phyloP scores from a whole-genome alignment of 306 rosid genomes.

The Vigna unguiculata region DNA sequence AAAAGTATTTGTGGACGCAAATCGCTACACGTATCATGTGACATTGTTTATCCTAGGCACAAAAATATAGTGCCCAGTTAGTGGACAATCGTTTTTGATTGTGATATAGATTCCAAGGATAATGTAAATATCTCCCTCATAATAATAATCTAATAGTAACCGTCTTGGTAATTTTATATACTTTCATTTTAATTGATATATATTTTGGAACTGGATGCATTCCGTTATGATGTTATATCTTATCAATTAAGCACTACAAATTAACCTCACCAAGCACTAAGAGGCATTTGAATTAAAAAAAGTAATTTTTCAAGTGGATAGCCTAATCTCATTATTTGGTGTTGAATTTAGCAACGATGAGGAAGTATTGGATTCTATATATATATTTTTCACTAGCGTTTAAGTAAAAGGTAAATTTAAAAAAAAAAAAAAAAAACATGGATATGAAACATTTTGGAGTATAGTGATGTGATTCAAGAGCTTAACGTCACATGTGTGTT shows the following conservation, averaged over 20 bases:
- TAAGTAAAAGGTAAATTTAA: neutral
- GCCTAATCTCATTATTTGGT: constrained; percentile 9
- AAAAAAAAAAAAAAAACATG: neutral
- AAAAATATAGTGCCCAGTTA: constrained; percentile 31
- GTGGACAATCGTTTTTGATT: constrained; percentile 24
- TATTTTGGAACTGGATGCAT: constrained; percentile 3
- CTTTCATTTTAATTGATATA: neutral
- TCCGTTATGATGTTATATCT: neutral
- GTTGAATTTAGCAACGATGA: neutral
- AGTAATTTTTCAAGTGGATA: constrained; percentile 1
- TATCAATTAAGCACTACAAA: constrained; percentile 25
- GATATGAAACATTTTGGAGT: constrained; percentile 2
- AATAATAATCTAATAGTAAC: constrained; percentile 29
- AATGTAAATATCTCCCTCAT: neutral
- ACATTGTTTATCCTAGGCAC: neutral
- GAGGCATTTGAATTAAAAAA: constrained; percentile 1
- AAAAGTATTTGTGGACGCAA: constrained; percentile 30
- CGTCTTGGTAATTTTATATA: neutral
- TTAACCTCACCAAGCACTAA: constrained; percentile 2
- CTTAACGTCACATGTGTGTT: neutral
- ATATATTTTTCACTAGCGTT: neutral
- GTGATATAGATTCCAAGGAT: constrained; percentile 14
- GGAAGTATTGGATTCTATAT: neutral
- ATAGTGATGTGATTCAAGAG: neutral
- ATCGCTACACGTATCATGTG: neutral